Base-by-base conservation (phyloP, 140 eudicot species). In the Bidens hawaiensis region DNA sequence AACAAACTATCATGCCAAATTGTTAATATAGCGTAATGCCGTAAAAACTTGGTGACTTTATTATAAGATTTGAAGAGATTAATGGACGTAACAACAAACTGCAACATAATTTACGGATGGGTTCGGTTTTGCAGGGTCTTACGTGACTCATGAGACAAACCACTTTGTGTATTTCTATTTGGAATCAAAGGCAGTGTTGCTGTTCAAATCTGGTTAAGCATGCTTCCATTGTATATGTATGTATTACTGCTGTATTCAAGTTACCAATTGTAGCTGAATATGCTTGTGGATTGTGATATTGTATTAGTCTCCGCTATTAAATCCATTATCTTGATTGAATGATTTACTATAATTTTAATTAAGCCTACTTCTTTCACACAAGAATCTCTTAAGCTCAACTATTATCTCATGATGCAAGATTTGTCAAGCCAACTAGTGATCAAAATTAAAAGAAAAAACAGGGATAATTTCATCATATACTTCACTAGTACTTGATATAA, bases 141-240 rank as follows among this genome's bases (percentile, higher is more conserved):
- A 75, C 7, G 90, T 86, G 78, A 90, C 97, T 75, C 97, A 90
- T 22, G 97, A 90, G 90, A 90, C 97, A 24, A 90, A 83, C 77
- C 97, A 86, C 77, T 86, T 90, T 75, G 86, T 86, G 55, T 90
- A 90, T 81, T 86, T 90, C 83, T 90, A 90, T 79, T 46, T 86
- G 95, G 95, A 86, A 40, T 70, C 89, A 8, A 86, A 86, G 73
- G 95, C 95, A 46, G 79, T 86, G 68, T 81, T 86, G 74, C 83
- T 86, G 64, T 86, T 86, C 79, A 86, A 86, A 73, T 86, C 95
- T 72, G 95, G 95, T 55, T 86, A 85, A 86, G 57, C 65, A n/a
- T 43, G 75, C n/a, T 34, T 41, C 61, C 71, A 78, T 78, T 76
- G n/a, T n/a, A n/a, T n/a, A n/a, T n/a, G n/a, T n/a, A n/a, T n/a